Conservation (phyloP, 306 rosid species). For the Purshia tridentata region DNA sequence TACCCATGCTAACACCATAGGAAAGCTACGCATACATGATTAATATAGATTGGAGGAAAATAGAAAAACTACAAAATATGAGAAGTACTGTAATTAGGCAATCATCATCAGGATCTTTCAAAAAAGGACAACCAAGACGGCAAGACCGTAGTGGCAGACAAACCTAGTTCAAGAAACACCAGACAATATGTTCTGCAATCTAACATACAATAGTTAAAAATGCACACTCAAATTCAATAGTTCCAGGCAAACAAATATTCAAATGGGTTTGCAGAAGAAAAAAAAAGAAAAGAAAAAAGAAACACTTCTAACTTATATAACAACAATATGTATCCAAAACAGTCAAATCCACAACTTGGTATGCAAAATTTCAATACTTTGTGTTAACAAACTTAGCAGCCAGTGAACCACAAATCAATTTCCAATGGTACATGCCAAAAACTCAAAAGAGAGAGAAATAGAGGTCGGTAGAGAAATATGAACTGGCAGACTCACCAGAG, state of each 20-base stretch:
- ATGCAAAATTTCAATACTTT: neutral
- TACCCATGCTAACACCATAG: too few species aligned
- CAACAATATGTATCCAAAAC: neutral
- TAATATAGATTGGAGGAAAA: neutral
- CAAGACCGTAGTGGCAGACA: neutral
- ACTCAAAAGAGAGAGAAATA: neutral
- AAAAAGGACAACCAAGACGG: neutral
- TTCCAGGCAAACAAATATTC: neutral
- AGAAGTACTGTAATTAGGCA: neutral
- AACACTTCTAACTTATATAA: neutral
- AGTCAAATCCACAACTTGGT: neutral
- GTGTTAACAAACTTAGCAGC: neutral
- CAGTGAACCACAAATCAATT: neutral
- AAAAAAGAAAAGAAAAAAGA: too few species aligned
- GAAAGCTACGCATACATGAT: too few species aligned
- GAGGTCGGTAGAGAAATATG: neutral
- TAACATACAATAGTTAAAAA: neutral
- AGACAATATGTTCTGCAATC: neutral
- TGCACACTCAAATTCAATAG: neutral
- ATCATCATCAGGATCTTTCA: neutral
- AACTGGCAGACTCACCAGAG: conserved; percentile 42
- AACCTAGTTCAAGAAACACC: neutral
- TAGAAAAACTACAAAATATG: neutral
- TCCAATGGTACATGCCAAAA: neutral
- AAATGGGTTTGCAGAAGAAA: neutral